A percentile compares a stretch with the other conserved stretches of the same genome.
Conservation (phyloP, 768 basidiomycete species). For the Pulveroboletus sp. region DNA sequence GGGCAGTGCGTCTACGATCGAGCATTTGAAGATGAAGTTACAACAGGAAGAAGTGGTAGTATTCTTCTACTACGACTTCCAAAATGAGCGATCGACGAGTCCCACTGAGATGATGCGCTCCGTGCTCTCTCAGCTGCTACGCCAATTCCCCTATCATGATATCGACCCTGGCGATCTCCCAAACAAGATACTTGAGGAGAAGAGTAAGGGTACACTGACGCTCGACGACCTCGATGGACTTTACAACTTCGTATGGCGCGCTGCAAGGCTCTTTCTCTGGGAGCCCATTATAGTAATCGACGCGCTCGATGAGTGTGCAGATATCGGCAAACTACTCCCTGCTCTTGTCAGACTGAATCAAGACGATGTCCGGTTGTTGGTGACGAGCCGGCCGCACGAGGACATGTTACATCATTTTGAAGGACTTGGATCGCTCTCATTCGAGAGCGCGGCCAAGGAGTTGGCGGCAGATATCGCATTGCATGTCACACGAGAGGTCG, state of each 20-base stretch:
- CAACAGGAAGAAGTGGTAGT: background rate
- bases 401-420: background rate
- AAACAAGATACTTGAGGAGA: background rate
- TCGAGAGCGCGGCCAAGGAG: background rate
- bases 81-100: background rate
- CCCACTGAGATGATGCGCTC: slow-evolving; percentile 1
- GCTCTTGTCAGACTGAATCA: background rate
- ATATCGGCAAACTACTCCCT: background rate
- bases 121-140: background rate
- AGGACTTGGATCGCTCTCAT: background rate
- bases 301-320: slow-evolving; percentile 8
- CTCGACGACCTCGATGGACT: background rate
- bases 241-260: background rate
- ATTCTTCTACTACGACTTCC: slow-evolving; percentile 7
- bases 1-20: slow-evolving; percentile 1
- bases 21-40: background rate
- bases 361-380: background rate
- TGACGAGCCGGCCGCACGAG: background rate
- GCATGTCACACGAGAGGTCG: background rate
- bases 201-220: background rate
- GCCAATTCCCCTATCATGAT: background rate
- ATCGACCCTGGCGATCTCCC: background rate
- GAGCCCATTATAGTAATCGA: slow-evolving; percentile 8
- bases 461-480: background rate
- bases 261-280: background rate